Conservation (phyloP, 305 asterid species). For the Ruellia speciosa region DNA sequence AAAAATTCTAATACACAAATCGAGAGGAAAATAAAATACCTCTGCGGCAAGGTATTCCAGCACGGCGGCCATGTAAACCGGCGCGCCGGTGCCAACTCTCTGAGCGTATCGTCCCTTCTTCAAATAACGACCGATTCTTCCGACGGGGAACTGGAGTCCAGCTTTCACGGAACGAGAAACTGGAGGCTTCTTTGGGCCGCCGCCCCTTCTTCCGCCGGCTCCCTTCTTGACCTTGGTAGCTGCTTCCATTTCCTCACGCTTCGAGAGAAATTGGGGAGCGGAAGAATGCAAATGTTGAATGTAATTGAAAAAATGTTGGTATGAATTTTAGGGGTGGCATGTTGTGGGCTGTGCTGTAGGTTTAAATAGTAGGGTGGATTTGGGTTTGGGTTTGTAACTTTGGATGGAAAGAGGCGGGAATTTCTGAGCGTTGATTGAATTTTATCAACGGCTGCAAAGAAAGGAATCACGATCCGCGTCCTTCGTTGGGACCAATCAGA, state of each 20-base stretch:
- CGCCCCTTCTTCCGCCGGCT: constrained; percentile 32
- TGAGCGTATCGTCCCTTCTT: constrained; percentile 33
- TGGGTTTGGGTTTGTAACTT: too few species aligned
- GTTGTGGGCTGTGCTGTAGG: constrained; percentile 6
- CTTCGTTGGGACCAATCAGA: constrained; percentile 23
- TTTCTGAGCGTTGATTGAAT: constrained; percentile 20
- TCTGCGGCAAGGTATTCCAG: constrained; percentile 39
- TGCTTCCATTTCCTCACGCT: constrained; percentile 20
- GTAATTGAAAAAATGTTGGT: background rate
- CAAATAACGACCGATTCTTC: constrained; percentile 34
- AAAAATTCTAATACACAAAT: too few species aligned
- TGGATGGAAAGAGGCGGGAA: background rate
- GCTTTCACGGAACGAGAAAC: constrained; percentile 33
- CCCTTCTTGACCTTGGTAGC: constrained; percentile 29
- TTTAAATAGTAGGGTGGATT: constrained; percentile 19
- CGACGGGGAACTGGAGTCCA: constrained; percentile 38
- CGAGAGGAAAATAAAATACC: constrained; percentile 12
- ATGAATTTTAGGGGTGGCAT: too few species aligned
- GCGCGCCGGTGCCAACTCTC: constrained; percentile 31
- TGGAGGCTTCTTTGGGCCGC: constrained; percentile 32
- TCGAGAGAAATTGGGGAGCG: background rate
- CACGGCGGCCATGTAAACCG: constrained; percentile 35
- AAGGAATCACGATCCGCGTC: constrained; percentile 19
- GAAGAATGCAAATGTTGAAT: too few species aligned
- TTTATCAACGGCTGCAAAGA: constrained; percentile 21